Evolutionary conservation across 306 rosid species (phyloP), one percentile per base, ranked within the genome.

Genomic region (Crataegus laevigata): DNA sequence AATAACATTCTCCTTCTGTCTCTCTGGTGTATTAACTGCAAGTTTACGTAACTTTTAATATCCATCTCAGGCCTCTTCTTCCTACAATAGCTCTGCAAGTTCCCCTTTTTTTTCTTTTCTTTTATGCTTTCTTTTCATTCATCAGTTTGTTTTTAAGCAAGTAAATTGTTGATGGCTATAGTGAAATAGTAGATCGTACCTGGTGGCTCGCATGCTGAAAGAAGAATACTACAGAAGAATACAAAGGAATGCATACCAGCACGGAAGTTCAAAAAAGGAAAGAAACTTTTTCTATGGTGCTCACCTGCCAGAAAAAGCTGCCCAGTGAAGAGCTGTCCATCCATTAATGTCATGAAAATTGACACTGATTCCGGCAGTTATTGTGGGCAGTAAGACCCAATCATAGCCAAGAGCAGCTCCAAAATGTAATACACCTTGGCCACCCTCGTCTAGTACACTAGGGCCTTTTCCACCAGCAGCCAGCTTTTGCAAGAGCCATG

Each of bases 241-340:
- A 38, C 29, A 50, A 67, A 70, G 18, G 9, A 29, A 21, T 61
- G 55, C 63, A 61, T 17, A 43, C 63, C 34, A 51, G 21, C 28
- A 60, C 47, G 10, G 43, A n/a, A 52, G 43, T 8, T 18, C 11
- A 26, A 24, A 30, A 36, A 47, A 9, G 8, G 12, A 22, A 36
- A 57, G 22, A 43, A 77, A 40, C 30, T 5, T 29, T 17, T 22
- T 19, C 65, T 5, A 21, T 55, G 71, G 71, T 79, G 40, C 87
- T 83, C 73, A 89, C 98, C 98, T 87, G 88, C 98, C 96, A 85
- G 80, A 88, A 78, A 77, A 87, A 50, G 98, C 98, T 6, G 98
- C 98, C 98, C 98, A 93, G 77, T 93, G 98, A 82, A 93, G 97
- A 45, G 97, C 92, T 13, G 93, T 91, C 98, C 97, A 93, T 76